Conservation (phyloP, 768 basidiomycete species). For the Saitozyma sp. region DNA sequence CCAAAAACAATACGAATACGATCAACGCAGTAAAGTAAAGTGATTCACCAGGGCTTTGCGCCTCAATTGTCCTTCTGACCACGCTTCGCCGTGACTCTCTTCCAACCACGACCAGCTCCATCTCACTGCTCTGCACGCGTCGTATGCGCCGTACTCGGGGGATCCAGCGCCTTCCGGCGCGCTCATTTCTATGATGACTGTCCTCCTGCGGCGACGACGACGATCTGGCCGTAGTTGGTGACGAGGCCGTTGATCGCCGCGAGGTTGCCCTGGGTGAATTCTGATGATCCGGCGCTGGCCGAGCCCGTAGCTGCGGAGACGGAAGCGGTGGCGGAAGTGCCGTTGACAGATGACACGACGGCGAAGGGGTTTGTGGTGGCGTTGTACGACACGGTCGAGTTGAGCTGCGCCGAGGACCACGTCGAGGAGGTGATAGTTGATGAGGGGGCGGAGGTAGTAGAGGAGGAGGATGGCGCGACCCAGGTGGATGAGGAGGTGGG, state of each 20-base stretch:
- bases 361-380: conserved; percentile 30
- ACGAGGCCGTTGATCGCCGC: conserved; percentile 36
- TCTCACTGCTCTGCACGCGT: too few relatives aligned
- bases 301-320: conserved; percentile 4
- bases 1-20: too few relatives aligned
- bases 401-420: conserved; percentile 1
- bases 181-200: background rate
- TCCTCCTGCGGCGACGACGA: conserved; percentile 38
- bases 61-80: too few relatives aligned
- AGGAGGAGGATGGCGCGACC: conserved; percentile 6
- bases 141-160: too few relatives aligned
- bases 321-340: conserved; percentile 9
- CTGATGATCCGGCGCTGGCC: conserved; percentile 3
- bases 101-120: too few relatives aligned
- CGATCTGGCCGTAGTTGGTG: conserved; percentile 40
- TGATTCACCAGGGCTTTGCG: too few relatives aligned
- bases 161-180: too few relatives aligned
- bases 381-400: conserved; percentile 19
- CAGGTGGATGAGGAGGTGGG: conserved; percentile 24
- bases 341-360: conserved; percentile 18
- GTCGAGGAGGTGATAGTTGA: conserved; percentile 12
- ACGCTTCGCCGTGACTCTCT: too few relatives aligned
- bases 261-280: conserved; percentile 14
- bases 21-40: too few relatives aligned
- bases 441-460: conserved; percentile 16